Evolutionary conservation across 176 grass and related monocot genomes (phyloP), one percentile per base, ranked within the genome.

Genomic region (Eleusine indica): DNA sequence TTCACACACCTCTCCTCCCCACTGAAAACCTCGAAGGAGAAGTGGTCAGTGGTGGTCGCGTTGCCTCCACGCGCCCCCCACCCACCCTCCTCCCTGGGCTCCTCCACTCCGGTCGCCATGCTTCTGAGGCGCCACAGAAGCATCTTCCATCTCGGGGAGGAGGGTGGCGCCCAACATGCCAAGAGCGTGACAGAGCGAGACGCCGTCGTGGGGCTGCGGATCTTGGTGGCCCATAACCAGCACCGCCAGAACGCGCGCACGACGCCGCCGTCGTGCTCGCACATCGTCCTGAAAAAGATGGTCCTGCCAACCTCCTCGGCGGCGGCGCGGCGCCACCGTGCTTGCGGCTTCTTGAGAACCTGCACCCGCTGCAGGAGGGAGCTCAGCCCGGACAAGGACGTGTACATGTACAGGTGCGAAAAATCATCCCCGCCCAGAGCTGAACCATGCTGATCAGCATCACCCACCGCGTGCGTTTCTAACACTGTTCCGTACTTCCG

Each of bases 131-230:
- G 71, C 37, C 71, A 76, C 25, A 82, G 77, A 76, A 90, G 91
- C 91, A 92, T 97, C 86, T 94, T 97, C 86, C 81, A 91, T 69
- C 83, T 97, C 14, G 92, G 87, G 51, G 94, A 94, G 48, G 94
- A 92, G 90, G 90, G 70, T 84, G 19, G 16, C 37, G 62, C 58
- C 35, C 42, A 74, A 1, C 68, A 46, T 47, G 69, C 19, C 47
- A 48, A 85, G 46, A 42, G 67, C 72, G 29, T 11, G 21, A 7
- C 37, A 44, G 29, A 1, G 11, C 44, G 8, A 61, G 84, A 63
- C 10, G 87, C n/a, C 6, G 79, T 86, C 40, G 83, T 86, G n/a
- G 86, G 92, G 28, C 90, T 97, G 42, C 89, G 73, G 63, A 92
- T 97, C 48, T 76, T 94, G 10, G 89, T 94, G 7, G 85, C 90